Evolutionary conservation across 331 rosid genomes (phyloP), one percentile per base, ranked within the genome.

Genomic region (Pyracantha coccinea): DNA sequence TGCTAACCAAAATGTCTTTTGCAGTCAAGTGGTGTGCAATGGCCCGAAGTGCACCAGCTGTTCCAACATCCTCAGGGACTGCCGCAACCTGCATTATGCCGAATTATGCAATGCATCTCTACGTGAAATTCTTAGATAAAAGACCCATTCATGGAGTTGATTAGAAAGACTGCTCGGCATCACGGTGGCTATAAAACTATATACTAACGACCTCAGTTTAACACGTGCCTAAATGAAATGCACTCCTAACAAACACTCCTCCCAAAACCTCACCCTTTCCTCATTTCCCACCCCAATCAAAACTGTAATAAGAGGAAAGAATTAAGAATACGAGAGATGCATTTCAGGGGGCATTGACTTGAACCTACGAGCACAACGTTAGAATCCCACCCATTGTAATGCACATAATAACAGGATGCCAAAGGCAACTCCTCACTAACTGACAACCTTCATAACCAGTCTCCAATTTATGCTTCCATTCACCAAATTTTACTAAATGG

Each of bases 21-120:
- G 97, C 97, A 54, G 93, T 86, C 79, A 95, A 81, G 81, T 85
- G 96, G 77, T 74, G 96, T 8, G 92, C 80, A 79, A 95, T 87
- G 29, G 99, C 99, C 59, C 96, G 88, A 77, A 95, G 89, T 45
- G 98, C 96, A 81, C 93, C 98, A 66, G 94, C 97, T 24, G 99
- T 95, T 79, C 99, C 99, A 74, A 92, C 92, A 84, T 95, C 99
- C 82, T 92, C 99, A 2, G 96, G 93, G 71, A 92, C 98, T 74
- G 93, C 86, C 44, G 97, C 91, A 83, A 95, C 99, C 99, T 92
- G 86, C 29, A 68, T 68, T 21, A 62, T 23, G 33, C 16, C 24
- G 57, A 31, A 32, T 64, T 31, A 64, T 19, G 50, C 69, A 64
- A 64, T 32, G 69, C 50, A 31, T 64, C 50, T 32, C 7, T 64